Evolutionary conservation across 31 red algal species (phyloP).

Genomic region (Odonthalia washingtoniensis): DNA sequence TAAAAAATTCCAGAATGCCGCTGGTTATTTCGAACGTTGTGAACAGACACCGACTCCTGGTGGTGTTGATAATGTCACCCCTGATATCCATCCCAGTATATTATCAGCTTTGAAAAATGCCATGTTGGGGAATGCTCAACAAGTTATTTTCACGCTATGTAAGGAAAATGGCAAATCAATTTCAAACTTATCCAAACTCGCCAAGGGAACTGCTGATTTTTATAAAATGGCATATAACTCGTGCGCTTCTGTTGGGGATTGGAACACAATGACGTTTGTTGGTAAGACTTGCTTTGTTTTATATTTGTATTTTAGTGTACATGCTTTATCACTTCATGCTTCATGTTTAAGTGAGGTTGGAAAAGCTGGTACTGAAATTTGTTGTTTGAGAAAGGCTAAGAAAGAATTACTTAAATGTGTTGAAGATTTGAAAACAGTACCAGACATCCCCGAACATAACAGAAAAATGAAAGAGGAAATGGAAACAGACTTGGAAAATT

Average conservation of each 20-base stretch:
- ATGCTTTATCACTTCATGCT: slow-evolving; percentile 64
- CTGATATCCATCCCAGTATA: slow-evolving; percentile 47
- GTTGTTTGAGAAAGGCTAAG: slow-evolving; percentile 35
- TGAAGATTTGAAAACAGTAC: slow-evolving; percentile 31
- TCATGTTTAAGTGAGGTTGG: slow-evolving; percentile 49
- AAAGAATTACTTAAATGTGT: slow-evolving; percentile 8
- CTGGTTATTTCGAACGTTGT: slow-evolving; percentile 51
- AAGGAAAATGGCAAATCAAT: slow-evolving; percentile 22
- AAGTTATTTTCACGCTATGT: slow-evolving; percentile 47
- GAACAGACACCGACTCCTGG: slow-evolving; percentile 53
- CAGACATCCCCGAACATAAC: not conserved
- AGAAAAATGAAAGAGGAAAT: slow-evolving; percentile 52
- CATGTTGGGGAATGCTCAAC: slow-evolving; percentile 76
- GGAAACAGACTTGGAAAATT: not conserved
- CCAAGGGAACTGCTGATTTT: slow-evolving; percentile 64
- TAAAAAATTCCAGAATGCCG: slow-evolving; percentile 54
- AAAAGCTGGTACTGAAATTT: slow-evolving; percentile 41
- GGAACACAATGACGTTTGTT: slow-evolving; percentile 52
- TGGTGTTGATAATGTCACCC: slow-evolving; percentile 54
- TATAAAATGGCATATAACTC: slow-evolving; percentile 52
- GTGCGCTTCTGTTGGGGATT: slow-evolving; percentile 47
- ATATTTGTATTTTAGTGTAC: slow-evolving; percentile 57
- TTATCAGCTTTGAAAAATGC: slow-evolving; percentile 53
- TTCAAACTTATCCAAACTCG: slow-evolving; percentile 48
- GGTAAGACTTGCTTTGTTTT: slow-evolving; percentile 56